These are phyloP conservation scores for Hemileccinum rubropunctum DNA, from an alignment of 768 basidiomycete genomes.

Conservation along the genomic window DNA sequence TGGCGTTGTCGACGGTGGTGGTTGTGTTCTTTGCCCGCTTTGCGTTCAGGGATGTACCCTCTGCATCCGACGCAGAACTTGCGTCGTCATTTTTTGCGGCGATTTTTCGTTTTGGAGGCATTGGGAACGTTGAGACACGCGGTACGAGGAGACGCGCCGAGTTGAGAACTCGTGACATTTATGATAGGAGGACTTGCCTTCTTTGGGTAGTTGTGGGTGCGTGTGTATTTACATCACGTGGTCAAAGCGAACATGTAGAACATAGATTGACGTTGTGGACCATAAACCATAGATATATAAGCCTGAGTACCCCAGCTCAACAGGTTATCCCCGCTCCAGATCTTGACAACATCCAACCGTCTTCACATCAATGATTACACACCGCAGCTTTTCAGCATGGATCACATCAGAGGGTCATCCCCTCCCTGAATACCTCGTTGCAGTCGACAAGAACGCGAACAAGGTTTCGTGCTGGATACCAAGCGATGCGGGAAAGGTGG, in stretches of 20 bases:
- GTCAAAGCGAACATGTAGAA: constrained; percentile 2
- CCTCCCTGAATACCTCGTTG: constrained; percentile 56
- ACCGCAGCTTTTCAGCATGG: constrained; percentile 69
- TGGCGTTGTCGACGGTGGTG: constrained; percentile 1
- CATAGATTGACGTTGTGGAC: too few species aligned
- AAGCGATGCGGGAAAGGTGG: constrained; percentile 56
- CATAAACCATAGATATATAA: too few species aligned
- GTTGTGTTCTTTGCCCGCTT: constrained; percentile 28
- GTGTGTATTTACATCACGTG: constrained; percentile 16
- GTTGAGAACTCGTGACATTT: background rate
- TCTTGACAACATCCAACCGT: too few species aligned
- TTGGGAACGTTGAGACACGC: constrained; percentile 6
- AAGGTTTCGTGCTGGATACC: constrained; percentile 69
- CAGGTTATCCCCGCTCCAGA: too few species aligned
- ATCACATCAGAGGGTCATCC: constrained; percentile 49
- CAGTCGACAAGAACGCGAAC: constrained; percentile 41
- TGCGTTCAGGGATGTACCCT: constrained; percentile 16
- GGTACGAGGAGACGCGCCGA: background rate
- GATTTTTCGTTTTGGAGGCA: constrained; percentile 32
- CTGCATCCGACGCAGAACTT: constrained; percentile 28
- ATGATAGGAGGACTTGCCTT: constrained; percentile 1
- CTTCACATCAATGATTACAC: constrained; percentile 42
- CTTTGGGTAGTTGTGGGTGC: constrained; percentile 15
- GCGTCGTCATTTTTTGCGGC: constrained; percentile 35
- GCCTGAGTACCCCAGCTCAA: too few species aligned